Conservation (phyloP, 2,329 filamentous ascomycete genomes). For the Penicillium verrucosum region DNA sequence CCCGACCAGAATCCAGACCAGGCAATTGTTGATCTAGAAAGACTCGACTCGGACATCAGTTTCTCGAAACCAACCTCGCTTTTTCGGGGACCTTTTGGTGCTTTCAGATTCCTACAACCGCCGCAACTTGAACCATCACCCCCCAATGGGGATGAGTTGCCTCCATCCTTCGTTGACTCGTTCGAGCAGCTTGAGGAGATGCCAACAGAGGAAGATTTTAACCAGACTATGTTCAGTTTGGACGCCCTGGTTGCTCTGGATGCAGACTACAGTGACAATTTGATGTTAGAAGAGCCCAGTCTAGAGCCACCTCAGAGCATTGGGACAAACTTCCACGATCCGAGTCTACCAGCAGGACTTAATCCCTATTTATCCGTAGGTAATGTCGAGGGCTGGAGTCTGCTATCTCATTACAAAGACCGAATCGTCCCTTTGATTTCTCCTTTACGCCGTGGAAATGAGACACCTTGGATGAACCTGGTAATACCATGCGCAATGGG, state of each 20-base stretch:
- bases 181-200: background rate
- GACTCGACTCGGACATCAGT: background rate
- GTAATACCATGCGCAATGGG: conserved; percentile 14
- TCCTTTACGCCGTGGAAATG: conserved; percentile 10
- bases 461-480: conserved; percentile 11
- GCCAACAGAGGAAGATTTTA: background rate
- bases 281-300: background rate
- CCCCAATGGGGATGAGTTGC: background rate
- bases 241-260: background rate
- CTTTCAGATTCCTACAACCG: conserved; percentile 3
- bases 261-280: background rate
- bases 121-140: background rate
- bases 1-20: conserved; percentile 2
- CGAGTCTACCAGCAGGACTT: background rate
- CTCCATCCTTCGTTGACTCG: no score
- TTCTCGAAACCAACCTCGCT: background rate
- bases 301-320: background rate
- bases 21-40: conserved; percentile 14
- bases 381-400: conserved; percentile 11
- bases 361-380: background rate
- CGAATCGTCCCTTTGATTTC: conserved; percentile 12
- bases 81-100: conserved; percentile 17
- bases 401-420: conserved; percentile 19
- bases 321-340: background rate
- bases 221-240: background rate